Base-by-base conservation (phyloP, 192 early-diverging fungal genomes). In the Backusella morwellensis region DNA sequence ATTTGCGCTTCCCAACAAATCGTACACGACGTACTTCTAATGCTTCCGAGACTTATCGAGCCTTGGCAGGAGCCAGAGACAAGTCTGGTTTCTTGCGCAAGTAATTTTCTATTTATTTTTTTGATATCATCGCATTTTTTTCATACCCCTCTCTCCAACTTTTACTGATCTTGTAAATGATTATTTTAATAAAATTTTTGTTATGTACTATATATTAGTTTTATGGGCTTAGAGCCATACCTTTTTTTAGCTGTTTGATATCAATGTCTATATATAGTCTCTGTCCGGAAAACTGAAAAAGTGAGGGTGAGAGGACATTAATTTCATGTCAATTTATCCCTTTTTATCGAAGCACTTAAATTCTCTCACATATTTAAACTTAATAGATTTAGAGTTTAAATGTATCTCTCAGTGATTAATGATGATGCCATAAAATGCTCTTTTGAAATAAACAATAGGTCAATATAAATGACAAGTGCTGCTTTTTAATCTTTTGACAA, bases 21-120 rank as follows among this genome's bases (percentile, higher is more conserved):
- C 56, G 56, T 29, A 63, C 56, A 63, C 29, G 56, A 63, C 56
- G 56, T 63, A 63, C 56, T 4, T 63, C 56, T 26, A 63, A 63
- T 63, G 56, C 56, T 63, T 63, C 56, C 23, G 56, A 63, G 23
- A 63, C 56, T 14, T 63, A 63, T 63, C 56, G 56, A 63, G 56
- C 56, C 26, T 63, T 63, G 12, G 56, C 56, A 11, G 23, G 23
- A 4, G 26, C 56, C 23, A 23, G 56, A 63, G 56, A 63, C 11
- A 63, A 63, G 12, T 63, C 56, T 29, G 56, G 23, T 12, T 63
- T 63, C 56, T 63, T 63, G n/a, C 56, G 56, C 56, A 63, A 63
- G 23, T 63, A 63, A 63, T 14, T 63, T 12, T 7, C 2, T 59
- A 59, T 26, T 56, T 56, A n/a, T 59, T 26, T 59, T 59, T 21